Evolutionary conservation across 306 rosid genomes (phyloP), one percentile per base, ranked within the genome.

Genomic region (Gastrolobium bilobum): DNA sequence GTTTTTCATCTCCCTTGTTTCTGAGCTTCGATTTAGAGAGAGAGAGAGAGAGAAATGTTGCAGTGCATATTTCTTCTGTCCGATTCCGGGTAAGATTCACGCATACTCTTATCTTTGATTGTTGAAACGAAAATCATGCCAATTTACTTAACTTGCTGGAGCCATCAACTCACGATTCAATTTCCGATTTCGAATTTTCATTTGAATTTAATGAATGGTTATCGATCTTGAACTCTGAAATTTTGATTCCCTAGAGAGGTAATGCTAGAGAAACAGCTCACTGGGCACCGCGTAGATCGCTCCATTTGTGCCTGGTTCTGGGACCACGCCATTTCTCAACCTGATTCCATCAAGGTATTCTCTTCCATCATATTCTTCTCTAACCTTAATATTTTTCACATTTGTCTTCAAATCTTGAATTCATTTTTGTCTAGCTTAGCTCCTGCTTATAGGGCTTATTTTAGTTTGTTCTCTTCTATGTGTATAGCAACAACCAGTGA

Each of bases 41-140:
- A 42, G 13, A 71, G 78, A 70, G 13, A 59, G 54, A 46, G 6
- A 20, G 26, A 20, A 7, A 94, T 94, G 98, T 88, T 95, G 91
- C 99, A 95, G 84, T 95, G 99, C 86, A 90, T 91, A 73, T 95
- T 95, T 84, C 97, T 95, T 84, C 86, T 92, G n/a, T 92, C 99
- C 3, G 97, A 95, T 87, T 95, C 98, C 13, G 99, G 98, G 98
- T 95, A 71, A 81, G 75, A 62, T 56, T 76, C 44, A 14, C 67
- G 4, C 11, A 35, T 43, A 29, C 81, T 29, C 66, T 34, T 2
- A 3, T 58, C 33, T 4, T 30, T 30, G 9, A 44, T 63, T 64
- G 47, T 63, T 37, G 6, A 58, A 39, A 40, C 30, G 10, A 73
- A 74, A 9, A 58, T 68, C 6, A 66, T 29, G 15, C 31, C 10